These are phyloP conservation scores for Plasmodium reichenowi DNA, from an alignment of 169 alveolate species.

Conservation along the genomic window DNA sequence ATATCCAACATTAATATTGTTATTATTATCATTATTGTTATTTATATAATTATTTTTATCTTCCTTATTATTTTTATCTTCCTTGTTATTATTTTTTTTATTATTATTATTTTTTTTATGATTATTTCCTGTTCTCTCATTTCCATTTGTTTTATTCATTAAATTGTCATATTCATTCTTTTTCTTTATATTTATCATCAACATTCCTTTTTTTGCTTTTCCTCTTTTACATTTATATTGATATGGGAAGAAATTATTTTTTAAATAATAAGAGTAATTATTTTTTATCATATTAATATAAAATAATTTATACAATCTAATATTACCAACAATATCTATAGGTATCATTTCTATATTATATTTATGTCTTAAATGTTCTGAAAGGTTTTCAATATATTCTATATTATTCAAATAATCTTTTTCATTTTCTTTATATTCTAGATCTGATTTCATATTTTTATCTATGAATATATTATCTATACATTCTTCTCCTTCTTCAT, in stretches of 20 bases:
- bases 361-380: not conserved
- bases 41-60: not conserved
- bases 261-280: constrained; percentile 50
- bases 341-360: constrained; percentile 13
- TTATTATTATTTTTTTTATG: not conserved
- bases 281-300: constrained; percentile 57
- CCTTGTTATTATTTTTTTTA: too few species aligned
- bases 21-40: not conserved
- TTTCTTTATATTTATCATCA: constrained; percentile 23
- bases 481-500: not conserved
- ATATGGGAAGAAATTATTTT: constrained; percentile 63
- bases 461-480: not conserved
- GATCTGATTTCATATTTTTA: not conserved
- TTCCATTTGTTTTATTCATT: not conserved
- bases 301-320: constrained; percentile 16
- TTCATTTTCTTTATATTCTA: not conserved
- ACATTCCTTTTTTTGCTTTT: not conserved
- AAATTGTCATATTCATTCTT: not conserved
- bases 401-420: not conserved
- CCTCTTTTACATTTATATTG: not conserved
- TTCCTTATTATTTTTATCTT: not conserved
- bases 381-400: not conserved
- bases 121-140: not conserved
- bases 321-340: constrained; percentile 22
- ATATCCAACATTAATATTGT: too few species aligned